phyloP scores from a whole-genome alignment of 768 basidiomycete species.

The Grammothele lineata region DNA sequence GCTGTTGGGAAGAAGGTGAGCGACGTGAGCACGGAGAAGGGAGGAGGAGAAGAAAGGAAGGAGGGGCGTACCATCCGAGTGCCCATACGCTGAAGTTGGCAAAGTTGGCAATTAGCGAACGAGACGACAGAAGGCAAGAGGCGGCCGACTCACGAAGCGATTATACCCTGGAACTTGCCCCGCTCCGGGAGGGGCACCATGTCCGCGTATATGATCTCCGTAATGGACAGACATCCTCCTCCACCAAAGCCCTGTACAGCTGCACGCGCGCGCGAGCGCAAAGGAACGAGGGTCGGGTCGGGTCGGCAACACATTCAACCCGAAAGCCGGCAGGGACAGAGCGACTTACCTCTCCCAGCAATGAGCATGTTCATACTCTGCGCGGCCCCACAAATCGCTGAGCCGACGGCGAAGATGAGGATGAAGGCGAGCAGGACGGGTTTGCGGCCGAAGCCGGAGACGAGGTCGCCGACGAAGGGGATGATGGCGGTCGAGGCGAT shows the following conservation, averaged over 20 bases:
- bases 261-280: background rate
- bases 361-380: conserved; percentile 38
- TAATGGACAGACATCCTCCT: conserved; percentile 14
- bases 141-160: conserved; percentile 2
- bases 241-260: conserved; percentile 24
- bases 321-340: background rate
- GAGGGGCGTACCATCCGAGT: background rate
- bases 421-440: conserved; percentile 25
- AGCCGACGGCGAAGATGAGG: conserved; percentile 33
- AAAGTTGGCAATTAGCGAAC: background rate
- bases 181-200: conserved; percentile 23
- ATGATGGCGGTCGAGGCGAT: conserved; percentile 31
- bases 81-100: conserved; percentile 4
- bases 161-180: conserved; percentile 28
- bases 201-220: conserved; percentile 21
- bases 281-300: background rate
- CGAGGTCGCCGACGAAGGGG: conserved; percentile 29
- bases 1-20: conserved; percentile 3
- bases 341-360: conserved; percentile 26
- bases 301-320: no score
- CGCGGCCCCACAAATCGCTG: conserved; percentile 35
- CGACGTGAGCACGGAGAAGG: no score
- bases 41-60: no score
- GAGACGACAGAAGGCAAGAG: background rate
- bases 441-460: conserved; percentile 2